A percentile compares a stretch with the other conserved stretches of the same genome.
phyloP scores from a whole-genome alignment of 495 filamentous ascomycete species.

The Friedmanniomyces endolithicus region DNA sequence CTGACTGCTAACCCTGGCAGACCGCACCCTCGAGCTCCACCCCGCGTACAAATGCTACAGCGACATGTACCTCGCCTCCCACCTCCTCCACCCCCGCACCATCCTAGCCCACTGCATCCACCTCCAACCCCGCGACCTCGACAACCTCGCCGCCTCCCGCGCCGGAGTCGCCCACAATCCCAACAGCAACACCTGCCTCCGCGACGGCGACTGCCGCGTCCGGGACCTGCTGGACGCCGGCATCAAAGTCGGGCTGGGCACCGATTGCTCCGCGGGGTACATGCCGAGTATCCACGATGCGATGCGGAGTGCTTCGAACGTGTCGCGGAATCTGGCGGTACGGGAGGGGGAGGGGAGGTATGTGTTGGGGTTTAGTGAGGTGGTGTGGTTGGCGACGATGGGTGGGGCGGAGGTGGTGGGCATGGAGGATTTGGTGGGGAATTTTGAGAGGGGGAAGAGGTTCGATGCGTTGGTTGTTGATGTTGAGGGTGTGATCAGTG shows the following conservation, averaged over 20 bases:
- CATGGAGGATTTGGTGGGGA: constrained; percentile 3
- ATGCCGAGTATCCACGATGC: constrained; percentile 9
- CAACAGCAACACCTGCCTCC: constrained; percentile 13
- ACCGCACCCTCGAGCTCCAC: constrained; percentile 7
- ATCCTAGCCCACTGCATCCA: constrained; percentile 11
- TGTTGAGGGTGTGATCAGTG: constrained; percentile 6
- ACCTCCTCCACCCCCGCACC: background rate
- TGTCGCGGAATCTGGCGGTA: constrained; percentile 8
- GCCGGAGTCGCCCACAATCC: constrained; percentile 11
- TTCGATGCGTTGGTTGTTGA: constrained; percentile 12
- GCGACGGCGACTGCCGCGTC: constrained; percentile 7
- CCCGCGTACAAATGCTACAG: background rate
- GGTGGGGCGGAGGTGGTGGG: constrained; percentile 5
- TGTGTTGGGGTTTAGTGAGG: constrained; percentile 6
- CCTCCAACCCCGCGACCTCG: constrained; percentile 6
- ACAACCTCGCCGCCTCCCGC: background rate
- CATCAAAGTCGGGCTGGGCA: constrained; percentile 9
- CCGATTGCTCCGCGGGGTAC: constrained; percentile 11
- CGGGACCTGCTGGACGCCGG: constrained; percentile 9
- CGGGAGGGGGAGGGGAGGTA: background rate
- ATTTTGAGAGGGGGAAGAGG: constrained; percentile 9
- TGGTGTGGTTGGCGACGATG: constrained; percentile 13
- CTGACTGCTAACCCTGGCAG: background rate
- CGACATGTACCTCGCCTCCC: constrained; percentile 7
- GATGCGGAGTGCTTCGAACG: constrained; percentile 4